phyloP scores from a whole-genome alignment of 768 basidiomycete genomes.

The Chalciporus piperatus region DNA sequence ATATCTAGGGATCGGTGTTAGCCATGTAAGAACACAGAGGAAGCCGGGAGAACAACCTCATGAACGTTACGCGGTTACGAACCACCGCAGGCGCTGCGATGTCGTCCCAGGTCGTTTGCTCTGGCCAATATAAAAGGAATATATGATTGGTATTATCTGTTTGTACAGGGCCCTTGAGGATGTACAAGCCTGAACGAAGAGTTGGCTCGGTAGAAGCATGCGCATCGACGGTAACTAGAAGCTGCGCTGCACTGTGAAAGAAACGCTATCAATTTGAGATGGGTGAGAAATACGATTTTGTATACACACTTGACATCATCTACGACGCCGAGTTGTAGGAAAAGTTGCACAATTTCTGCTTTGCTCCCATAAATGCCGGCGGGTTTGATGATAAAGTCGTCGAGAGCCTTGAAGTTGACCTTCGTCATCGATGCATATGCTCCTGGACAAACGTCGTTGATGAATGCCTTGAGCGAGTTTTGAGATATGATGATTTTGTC shows the following conservation, averaged over 20 bases:
- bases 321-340: constrained; percentile 36
- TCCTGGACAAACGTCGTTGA: constrained; percentile 47
- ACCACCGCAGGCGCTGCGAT: constrained; percentile 40
- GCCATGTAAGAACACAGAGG: too few relatives aligned
- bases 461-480: constrained; percentile 44
- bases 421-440: constrained; percentile 53
- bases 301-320: constrained; percentile 40
- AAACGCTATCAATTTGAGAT: neutral
- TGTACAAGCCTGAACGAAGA: constrained; percentile 23
- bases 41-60: constrained; percentile 36
- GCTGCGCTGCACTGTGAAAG: constrained; percentile 10
- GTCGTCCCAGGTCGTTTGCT: constrained; percentile 58
- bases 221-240: constrained; percentile 11
- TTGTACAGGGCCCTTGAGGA: neutral
- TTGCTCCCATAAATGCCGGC: constrained; percentile 59
- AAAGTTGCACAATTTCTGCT: constrained; percentile 45
- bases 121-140: constrained; percentile 61
- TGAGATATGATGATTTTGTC: constrained; percentile 64
- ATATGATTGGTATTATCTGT: constrained; percentile 20
- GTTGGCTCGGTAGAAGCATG: constrained; percentile 2
- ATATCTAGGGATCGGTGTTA: too few relatives aligned
- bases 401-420: constrained; percentile 55
- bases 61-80: constrained; percentile 57
- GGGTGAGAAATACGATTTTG: neutral
- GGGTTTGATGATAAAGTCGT: constrained; percentile 44